Evolutionary conservation across 768 basidiomycete species (phyloP), one percentile per base, ranked within the genome.

Genomic region (Galerina sulciceps): DNA sequence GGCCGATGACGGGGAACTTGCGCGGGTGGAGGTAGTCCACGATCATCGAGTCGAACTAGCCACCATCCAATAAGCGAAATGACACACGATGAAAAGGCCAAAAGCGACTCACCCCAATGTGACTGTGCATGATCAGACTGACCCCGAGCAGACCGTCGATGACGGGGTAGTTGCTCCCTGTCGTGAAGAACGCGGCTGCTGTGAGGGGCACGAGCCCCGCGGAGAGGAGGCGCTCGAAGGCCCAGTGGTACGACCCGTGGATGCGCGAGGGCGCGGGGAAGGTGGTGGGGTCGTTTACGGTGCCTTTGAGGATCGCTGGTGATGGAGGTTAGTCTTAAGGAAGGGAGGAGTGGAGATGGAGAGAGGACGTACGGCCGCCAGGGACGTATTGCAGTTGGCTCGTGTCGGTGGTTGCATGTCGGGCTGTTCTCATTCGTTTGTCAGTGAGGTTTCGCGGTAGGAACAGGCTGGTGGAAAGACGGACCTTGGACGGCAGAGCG

Each of bases 1-100:
- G 85, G 10, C 93, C 95, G 58, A 94, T 51, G 43, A 87, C 63
- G n/a, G 94, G 93, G 81, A 91, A 97, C 76, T 99, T 99, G 74
- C 96, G 91, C 22, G 83, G 77, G 76, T 98, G 95, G 45, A 99
- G 70, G 75, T 99, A 99, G 80, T 99, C 97, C 49, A 90, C 86
- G 43, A 96, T 56, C 56, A 86, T 73, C 10, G 81, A 69, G 69
- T 95, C 91, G 62, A 94, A 94, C 91, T 94, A 15, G 20, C 31
- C 11, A 37, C 9, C 38, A 42, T 15, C 61, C 26, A 4, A 10
- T 50, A 31, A 53, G 22, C 31, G 34, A 36, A 48, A 42, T 17
- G 20, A n/a, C 10, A 31, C 15, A 34, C 10, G 49, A 43, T 23
- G 15, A 52, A 6, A 50, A 8, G 38, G 9, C 42, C 35, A 42